Evolutionary conservation across 2,329 filamentous ascomycete species (phyloP), one percentile per base, ranked within the genome.

Genomic region (Macrophomina pseudophaseolina): DNA sequence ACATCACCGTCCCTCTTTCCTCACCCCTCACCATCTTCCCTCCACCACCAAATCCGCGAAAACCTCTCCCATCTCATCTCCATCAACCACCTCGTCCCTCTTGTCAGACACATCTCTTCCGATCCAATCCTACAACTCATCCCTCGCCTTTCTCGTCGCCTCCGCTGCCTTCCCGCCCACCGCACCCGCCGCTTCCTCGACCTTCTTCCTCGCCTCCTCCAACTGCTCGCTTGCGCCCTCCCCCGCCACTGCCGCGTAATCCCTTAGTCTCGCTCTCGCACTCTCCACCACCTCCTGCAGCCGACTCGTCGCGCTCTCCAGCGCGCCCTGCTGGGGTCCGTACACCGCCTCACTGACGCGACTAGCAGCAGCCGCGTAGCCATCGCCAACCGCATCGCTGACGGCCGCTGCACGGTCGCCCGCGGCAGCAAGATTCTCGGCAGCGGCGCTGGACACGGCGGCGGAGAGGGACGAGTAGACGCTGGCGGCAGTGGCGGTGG

Each of bases 111-210:
- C 23, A 23, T 23, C 23, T 23, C 23, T 23, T 3, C 23, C 23
- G 23, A 2, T 23, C 23, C 23, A 23, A 23, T 23, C 32, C 48
- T 40, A 86, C 77, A 87, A 79, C 76, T 87, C 84, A 72, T 86
- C 85, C 73, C 83, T 85, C 30, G 81, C 79, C 62, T 76, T 78
- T 63, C 77, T 76, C 1, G 83, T 83, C 12, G 79, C 82, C 49
- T 78, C 73, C 11, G 73, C 70, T 14, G 72, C 76, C 30, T 71
- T 75, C 63, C 73, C 76, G 48, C 71, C 70, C 14, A 83, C 79
- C 68, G 76, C 81, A 69, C 81, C 85, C 4, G 81, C 82, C 40
- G 80, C 78, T 12, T 83, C 80, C 66, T 81, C 82, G 2, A 81
- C 81, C 6, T 77, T 80, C 53, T 75, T 78, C 53, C 74, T 76